Evolutionary conservation across 225 moss, liverwort and hornwort species (phyloP).

Genomic region (Marchantia paleacea): DNA sequence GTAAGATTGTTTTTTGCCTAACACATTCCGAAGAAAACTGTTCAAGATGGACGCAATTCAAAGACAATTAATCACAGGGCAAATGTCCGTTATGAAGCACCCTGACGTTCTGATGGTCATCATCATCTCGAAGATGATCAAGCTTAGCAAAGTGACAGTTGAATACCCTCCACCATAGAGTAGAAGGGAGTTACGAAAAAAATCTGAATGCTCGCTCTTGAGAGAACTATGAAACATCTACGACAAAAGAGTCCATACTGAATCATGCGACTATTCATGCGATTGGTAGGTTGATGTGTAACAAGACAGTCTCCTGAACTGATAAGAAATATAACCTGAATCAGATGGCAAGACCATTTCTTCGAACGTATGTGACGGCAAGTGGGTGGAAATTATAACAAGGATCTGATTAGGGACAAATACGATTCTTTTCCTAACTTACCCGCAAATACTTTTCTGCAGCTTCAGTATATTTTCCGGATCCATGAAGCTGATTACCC

Average conservation of each 20-base stretch:
- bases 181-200: not conserved
- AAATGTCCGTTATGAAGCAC: not conserved
- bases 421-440: slow-evolving; percentile 13
- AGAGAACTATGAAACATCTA: no score
- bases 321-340: not conserved
- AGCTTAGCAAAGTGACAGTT: not conserved
- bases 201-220: no score
- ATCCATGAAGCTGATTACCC: slow-evolving; percentile 88
- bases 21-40: slow-evolving; percentile 1
- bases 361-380: not conserved
- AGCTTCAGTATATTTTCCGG: slow-evolving; percentile 75
- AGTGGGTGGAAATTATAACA: not conserved
- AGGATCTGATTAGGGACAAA: not conserved
- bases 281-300: not conserved
- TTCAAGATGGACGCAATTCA: not conserved
- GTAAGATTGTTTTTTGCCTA: slow-evolving; percentile 84
- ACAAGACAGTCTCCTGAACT: not conserved
- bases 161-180: not conserved
- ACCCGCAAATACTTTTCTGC: slow-evolving; percentile 88
- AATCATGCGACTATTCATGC: not conserved
- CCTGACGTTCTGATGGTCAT: not conserved
- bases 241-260: no score
- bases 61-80: not conserved
- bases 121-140: not conserved
- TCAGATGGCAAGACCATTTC: not conserved